Base-by-base conservation (phyloP, 116 monocot species). In the Papilionanthe hybrid region DNA sequence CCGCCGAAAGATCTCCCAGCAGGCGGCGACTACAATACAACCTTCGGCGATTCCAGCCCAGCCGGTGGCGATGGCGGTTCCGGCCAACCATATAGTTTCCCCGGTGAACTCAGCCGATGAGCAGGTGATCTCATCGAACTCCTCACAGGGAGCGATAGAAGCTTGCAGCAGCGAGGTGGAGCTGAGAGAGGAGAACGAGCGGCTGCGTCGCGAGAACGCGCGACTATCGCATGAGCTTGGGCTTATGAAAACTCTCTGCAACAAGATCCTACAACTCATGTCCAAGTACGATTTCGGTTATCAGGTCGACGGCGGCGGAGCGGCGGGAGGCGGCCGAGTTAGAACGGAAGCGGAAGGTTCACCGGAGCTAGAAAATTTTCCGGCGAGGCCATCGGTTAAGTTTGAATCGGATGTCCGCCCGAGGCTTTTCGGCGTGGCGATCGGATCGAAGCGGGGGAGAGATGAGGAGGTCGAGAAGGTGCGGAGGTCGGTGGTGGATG, bases 161-260 rank as follows among this genome's bases (percentile, higher is more conserved):
- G 27, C 79, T 29, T 79, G 68, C 69, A 77, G 79, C 81, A 77
- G 81, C 45, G 72, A 78, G 32, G 63, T 72, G 28, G 90, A 95
- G n/a, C 87, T 93, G 73, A 17, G 65, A 15, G 91, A 80, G 58
- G 96, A 96, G 85, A 96, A 96, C 89, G 88, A 91, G 67, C 77
- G 90, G 75, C 79, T 96, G 25, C 74, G 88, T 47, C 82, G 68
- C 73, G 91, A 96, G 81, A 96, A 96, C 87, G 29, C 66, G 44
- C 82, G 76, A 74, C 87, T 96, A 30, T 86, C 56, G 19, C 77
- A 80, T 10, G 96, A 96, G 82, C 82, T 96, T n/a, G 78, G 82
- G 13, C 88, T 90, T 78, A 87, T 93, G 78, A 88, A 85, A 82
- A 67, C 76, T 78, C 86, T 96, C 72, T 96, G 91, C 77, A 82